Evolutionary conservation across 805 yeast species (phyloP).

Genomic region (Zygotorulaspora sp.): DNA sequence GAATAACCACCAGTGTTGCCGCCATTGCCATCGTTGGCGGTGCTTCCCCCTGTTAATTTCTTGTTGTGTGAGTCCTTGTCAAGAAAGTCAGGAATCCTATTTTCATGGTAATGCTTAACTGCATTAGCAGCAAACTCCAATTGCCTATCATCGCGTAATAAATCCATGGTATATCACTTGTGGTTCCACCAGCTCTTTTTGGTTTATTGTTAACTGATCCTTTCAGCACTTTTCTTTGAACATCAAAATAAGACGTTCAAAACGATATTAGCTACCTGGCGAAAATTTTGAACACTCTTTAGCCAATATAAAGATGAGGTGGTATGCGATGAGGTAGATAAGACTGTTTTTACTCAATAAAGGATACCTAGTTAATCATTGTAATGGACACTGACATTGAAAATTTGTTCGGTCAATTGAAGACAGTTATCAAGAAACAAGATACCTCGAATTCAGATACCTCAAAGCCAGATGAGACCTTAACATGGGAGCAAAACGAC

Average conservation of each 20-base stretch:
- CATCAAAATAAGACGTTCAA: no score
- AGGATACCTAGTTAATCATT: not conserved
- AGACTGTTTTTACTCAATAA: not conserved
- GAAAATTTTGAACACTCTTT: no score
- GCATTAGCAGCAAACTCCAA: conserved; percentile 18
- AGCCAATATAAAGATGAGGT: no score
- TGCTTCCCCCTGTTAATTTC: conserved; percentile 7
- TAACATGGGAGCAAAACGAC: not conserved
- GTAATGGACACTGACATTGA: conserved; percentile 15
- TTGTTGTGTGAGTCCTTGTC: conserved; percentile 11
- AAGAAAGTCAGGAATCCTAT: conserved; percentile 7
- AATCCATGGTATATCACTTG: conserved; percentile 2
- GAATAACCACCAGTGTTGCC: conserved; percentile 4
- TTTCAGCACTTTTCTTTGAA: no score
- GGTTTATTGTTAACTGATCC: no score
- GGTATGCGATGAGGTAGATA: no score
- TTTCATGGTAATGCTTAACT: conserved; percentile 12
- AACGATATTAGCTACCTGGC: no score
- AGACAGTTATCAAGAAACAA: not conserved
- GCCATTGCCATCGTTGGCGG: conserved; percentile 5
- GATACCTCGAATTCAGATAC: not conserved
- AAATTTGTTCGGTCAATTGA: conserved; percentile 20
- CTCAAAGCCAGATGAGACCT: not conserved
- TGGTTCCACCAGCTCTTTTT: no score
- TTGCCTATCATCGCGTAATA: conserved; percentile 14